These are phyloP conservation scores for Sclerotinia glacialis DNA, from an alignment of 2,329 filamentous ascomycete species.

Conservation along the genomic window DNA sequence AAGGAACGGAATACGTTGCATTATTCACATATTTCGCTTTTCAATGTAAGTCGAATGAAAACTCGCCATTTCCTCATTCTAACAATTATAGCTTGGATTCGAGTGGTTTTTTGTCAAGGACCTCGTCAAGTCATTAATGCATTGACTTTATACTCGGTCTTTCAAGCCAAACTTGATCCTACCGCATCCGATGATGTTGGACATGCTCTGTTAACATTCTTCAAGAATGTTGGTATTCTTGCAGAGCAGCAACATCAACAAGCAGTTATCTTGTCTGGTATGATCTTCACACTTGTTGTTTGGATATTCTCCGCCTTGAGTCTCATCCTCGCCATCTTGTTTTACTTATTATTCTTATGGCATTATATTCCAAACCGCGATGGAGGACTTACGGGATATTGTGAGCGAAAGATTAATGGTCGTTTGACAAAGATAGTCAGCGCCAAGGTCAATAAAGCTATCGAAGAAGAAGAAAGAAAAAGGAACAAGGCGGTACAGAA, in stretches of 20 bases:
- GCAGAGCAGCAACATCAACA: slow-evolving; percentile 73
- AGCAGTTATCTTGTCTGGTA: slow-evolving; percentile 79
- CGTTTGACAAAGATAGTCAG: slow-evolving; percentile 81
- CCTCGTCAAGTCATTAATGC: slow-evolving; percentile 90
- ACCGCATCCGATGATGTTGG: slow-evolving; percentile 53
- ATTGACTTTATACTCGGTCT: slow-evolving; percentile 81
- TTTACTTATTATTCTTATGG: slow-evolving; percentile 88
- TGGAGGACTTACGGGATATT: slow-evolving; percentile 79
- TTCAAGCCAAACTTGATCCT: slow-evolving; percentile 70
- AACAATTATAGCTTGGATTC: slow-evolving; percentile 67
- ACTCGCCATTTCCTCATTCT: slow-evolving; percentile 13
- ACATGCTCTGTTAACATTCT: slow-evolving; percentile 70
- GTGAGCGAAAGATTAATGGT: slow-evolving; percentile 85
- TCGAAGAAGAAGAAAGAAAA: slow-evolving; percentile 72
- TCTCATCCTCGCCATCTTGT: slow-evolving; percentile 69
- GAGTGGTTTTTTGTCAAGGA: slow-evolving; percentile 85
- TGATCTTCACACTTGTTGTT: slow-evolving; percentile 87
- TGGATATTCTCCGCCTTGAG: slow-evolving; percentile 81
- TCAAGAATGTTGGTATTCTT: slow-evolving; percentile 73
- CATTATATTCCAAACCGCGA: slow-evolving; percentile 84
- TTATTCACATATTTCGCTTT: slow-evolving; percentile 69
- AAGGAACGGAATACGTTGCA: slow-evolving; percentile 70
- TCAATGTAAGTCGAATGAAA: slow-evolving; percentile 49
- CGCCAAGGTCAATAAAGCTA: slow-evolving; percentile 81
- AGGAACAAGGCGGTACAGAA: slow-evolving; percentile 49